A percentile compares a stretch with the other conserved stretches of the same genome.
Conservation (phyloP, 176 grass and related monocot species). For the Zoysia pacifica region DNA sequence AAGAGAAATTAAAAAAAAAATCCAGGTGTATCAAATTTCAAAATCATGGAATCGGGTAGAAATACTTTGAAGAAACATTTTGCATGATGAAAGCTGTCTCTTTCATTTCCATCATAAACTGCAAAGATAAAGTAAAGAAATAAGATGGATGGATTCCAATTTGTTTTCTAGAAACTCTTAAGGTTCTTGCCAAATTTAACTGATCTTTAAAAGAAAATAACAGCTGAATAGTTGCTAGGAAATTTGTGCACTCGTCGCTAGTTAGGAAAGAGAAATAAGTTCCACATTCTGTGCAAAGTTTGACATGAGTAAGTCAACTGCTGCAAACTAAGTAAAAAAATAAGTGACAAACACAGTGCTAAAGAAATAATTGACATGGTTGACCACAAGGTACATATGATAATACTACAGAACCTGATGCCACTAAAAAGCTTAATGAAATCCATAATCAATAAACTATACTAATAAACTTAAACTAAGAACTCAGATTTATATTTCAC, state of each 20-base stretch:
- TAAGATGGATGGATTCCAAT: slow-evolving; percentile 24
- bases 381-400: slow-evolving; percentile 1
- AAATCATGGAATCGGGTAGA: slow-evolving; percentile 23
- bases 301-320: slow-evolving; percentile 14
- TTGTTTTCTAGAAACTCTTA: slow-evolving; percentile 13
- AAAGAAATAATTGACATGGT: slow-evolving; percentile 5
- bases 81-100: slow-evolving; percentile 97
- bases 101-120: slow-evolving; percentile 99
- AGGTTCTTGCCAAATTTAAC: neutral
- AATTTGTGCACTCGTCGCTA: neutral
- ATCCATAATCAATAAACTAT: slow-evolving; percentile 21
- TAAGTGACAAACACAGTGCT: slow-evolving; percentile 6
- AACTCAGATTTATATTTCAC: neutral
- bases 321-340: neutral
- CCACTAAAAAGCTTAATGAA: slow-evolving; percentile 2
- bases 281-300: neutral
- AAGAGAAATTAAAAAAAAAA: slow-evolving; percentile 22
- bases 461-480: neutral
- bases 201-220: slow-evolving; percentile 18
- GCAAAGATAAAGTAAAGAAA: slow-evolving; percentile 45
- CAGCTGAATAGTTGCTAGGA: slow-evolving; percentile 17
- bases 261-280: slow-evolving; percentile 22
- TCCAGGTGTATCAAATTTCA: slow-evolving; percentile 11
- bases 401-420: neutral
- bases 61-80: slow-evolving; percentile 85